Conservation (phyloP, 805 yeast genomes). For the Pichia paraexigua region DNA sequence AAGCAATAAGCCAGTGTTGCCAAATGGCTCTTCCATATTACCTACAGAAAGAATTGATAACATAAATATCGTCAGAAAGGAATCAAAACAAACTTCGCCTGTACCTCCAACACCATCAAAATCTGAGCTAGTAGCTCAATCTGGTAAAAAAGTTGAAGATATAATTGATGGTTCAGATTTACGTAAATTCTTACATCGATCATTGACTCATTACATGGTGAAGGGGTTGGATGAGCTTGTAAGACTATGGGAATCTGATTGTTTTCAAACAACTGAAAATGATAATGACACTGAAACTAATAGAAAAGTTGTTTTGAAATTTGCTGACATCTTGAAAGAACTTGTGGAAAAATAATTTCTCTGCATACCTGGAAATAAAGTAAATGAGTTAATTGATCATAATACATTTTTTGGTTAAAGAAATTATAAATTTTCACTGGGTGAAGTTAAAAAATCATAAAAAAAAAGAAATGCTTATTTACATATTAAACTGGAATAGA, state of each 20-base stretch:
- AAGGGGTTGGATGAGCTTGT: slow-evolving; percentile 32
- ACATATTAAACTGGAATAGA: too few species aligned
- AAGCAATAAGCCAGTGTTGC: background rate
- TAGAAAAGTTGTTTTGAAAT: slow-evolving; percentile 8
- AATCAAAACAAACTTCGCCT: background rate
- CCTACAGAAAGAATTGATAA: background rate
- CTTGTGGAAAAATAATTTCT: slow-evolving; percentile 1
- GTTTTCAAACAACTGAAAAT: background rate
- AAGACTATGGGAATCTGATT: slow-evolving; percentile 17
- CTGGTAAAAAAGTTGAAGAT: slow-evolving; percentile 25
- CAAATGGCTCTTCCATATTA: background rate
- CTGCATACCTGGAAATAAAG: background rate
- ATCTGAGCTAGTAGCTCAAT: slow-evolving; percentile 4
- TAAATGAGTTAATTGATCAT: background rate
- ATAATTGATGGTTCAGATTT: slow-evolving; percentile 48
- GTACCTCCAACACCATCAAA: background rate
- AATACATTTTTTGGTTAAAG: too few species aligned
- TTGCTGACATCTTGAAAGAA: slow-evolving; percentile 10
- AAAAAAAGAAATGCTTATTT: background rate
- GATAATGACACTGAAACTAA: background rate
- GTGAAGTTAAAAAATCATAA: background rate
- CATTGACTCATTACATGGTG: slow-evolving; percentile 38
- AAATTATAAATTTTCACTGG: too few species aligned
- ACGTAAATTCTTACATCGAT: slow-evolving; percentile 40
- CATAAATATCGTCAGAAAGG: background rate